Percentiles rank a stretch among this genome's conserved stretches.
Conservation (phyloP, 2,329 filamentous ascomycete species). For the Xylariaceae sp. region DNA sequence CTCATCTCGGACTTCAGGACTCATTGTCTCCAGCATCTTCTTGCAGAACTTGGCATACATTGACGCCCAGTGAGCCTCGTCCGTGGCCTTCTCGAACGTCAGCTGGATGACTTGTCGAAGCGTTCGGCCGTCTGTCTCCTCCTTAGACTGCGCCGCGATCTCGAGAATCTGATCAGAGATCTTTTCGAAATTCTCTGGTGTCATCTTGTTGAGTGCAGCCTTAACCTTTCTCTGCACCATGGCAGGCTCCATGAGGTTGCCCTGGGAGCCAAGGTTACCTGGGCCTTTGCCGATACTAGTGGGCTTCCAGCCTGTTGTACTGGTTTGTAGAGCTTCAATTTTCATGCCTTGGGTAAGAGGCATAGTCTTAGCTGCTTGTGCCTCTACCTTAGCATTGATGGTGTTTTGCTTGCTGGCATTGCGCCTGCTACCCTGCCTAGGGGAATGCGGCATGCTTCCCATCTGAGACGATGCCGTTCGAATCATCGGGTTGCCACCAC, state of each 20-base stretch:
- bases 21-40: slow-evolving; percentile 95
- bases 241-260: slow-evolving; percentile 72
- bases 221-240: slow-evolving; percentile 99
- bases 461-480: slow-evolving; percentile 60
- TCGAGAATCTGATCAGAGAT: slow-evolving; percentile 89
- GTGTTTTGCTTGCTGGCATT: slow-evolving; percentile 62
- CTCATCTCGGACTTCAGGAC: slow-evolving; percentile 89
- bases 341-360: slow-evolving; percentile 82
- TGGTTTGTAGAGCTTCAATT: slow-evolving; percentile 71
- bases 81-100: slow-evolving; percentile 97
- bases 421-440: slow-evolving; percentile 63
- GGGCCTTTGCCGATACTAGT: slow-evolving; percentile 56
- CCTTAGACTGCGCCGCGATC: slow-evolving; percentile 92
- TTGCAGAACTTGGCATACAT: slow-evolving; percentile 99
- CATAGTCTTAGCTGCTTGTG: slow-evolving; percentile 78
- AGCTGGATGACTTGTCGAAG: slow-evolving; percentile 97
- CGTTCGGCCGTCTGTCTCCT: slow-evolving; percentile 89
- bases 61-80: slow-evolving; percentile 96
- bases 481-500: slow-evolving; percentile 58
- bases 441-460: slow-evolving; percentile 63
- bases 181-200: slow-evolving; percentile 80
- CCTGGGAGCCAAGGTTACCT: slow-evolving; percentile 41
- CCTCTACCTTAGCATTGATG: slow-evolving; percentile 53
- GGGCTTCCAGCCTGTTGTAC: slow-evolving; percentile 85
- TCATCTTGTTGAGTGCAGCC: slow-evolving; percentile 99